Conservation (phyloP, 208 protist species). For the Leishmania tarentolae region DNA sequence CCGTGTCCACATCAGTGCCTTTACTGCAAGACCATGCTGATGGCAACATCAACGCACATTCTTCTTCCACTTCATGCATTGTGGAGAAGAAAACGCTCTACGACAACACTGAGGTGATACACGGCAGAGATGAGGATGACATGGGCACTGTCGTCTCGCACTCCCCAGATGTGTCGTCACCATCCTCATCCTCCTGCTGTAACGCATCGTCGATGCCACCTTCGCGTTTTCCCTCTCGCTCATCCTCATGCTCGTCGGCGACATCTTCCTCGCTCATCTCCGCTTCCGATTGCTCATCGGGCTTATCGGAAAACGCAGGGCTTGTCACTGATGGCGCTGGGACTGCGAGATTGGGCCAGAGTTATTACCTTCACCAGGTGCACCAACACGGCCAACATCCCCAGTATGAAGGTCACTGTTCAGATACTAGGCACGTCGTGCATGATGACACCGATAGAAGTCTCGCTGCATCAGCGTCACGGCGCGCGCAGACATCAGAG, state of each 20-base stretch:
- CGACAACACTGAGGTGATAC: not conserved
- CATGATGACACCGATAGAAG: not conserved
- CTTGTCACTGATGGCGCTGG: not conserved
- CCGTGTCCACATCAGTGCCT: not conserved
- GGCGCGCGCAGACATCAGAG: constrained; percentile 29
- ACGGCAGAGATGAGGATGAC: not conserved
- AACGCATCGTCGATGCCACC: not conserved
- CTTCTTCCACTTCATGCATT: not conserved
- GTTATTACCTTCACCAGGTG: not conserved
- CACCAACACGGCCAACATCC: not conserved
- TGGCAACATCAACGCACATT: not conserved
- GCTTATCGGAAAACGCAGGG: not conserved
- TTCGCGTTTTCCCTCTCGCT: not conserved
- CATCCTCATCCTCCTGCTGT: constrained; percentile 7
- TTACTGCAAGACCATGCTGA: not conserved
- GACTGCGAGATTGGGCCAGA: not conserved
- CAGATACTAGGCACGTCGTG: not conserved
- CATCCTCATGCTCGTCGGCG: not conserved
- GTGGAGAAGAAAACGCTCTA: not conserved
- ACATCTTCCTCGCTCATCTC: not conserved
- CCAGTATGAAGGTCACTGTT: not conserved
- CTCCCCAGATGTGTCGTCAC: constrained; percentile 8
- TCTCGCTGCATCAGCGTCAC: not conserved
- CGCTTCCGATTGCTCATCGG: not conserved
- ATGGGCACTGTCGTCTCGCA: constrained; percentile 7